Conservation (phyloP, 129 eudicot genomes). For the Dittrichia graveolens region DNA sequence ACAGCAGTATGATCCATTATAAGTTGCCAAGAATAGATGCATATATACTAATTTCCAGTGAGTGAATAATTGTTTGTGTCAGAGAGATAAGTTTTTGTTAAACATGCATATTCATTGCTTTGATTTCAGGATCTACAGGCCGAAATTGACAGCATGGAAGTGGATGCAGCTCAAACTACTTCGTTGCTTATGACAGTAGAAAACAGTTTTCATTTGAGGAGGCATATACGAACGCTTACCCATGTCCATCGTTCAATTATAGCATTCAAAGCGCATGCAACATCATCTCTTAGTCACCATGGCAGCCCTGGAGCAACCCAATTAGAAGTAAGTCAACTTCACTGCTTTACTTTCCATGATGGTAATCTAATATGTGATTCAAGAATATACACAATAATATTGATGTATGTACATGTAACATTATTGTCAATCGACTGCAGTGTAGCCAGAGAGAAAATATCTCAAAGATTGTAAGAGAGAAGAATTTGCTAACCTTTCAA, state of each 20-base stretch:
- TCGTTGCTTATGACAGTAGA: slow-evolving; percentile 19
- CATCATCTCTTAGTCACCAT: neutral
- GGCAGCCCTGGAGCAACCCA: neutral
- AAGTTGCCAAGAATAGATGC: no score
- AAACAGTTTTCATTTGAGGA: neutral
- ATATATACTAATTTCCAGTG: no score
- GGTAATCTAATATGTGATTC: neutral
- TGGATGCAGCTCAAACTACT: slow-evolving; percentile 16
- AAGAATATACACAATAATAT: neutral
- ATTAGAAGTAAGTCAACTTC: neutral
- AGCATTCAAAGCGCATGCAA: slow-evolving; percentile 12
- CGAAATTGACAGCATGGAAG: neutral
- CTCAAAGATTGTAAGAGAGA: slow-evolving; percentile 30
- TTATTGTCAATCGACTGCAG: neutral
- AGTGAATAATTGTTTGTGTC: no score
- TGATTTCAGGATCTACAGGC: neutral
- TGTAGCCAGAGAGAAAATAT: slow-evolving; percentile 21
- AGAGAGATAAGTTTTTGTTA: no score
- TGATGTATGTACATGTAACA: neutral
- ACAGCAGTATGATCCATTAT: no score
- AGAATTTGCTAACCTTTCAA: slow-evolving; percentile 14
- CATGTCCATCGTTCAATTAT: neutral
- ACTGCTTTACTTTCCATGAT: neutral
- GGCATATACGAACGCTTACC: neutral
- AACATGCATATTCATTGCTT: neutral